Percentiles rank a stretch among this genome's conserved stretches.
Evolutionary conservation across 306 rosid species (phyloP).

Genomic region (Prunus mongolica): DNA sequence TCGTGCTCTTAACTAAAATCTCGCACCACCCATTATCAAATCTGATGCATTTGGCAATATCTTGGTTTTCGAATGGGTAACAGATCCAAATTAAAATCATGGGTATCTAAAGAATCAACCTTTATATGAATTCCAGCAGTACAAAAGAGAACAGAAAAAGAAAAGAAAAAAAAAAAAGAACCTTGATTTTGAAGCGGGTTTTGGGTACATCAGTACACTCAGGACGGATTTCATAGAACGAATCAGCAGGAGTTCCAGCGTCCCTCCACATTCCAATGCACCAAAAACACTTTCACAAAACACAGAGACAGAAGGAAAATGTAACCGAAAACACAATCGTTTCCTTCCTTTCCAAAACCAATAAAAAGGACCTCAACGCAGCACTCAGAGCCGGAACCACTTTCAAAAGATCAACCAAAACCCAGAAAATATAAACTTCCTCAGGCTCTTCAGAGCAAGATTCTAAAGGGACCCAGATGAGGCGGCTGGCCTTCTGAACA

Average conservation of each 20-base stretch:
- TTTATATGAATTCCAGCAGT: neutral
- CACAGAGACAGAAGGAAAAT: neutral
- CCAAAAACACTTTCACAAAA: conserved; percentile 16
- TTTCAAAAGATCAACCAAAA: conserved; percentile 29
- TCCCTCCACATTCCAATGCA: conserved; percentile 81
- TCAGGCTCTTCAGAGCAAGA: conserved; percentile 20
- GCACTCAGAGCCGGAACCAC: conserved; percentile 40
- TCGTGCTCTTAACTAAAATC: neutral
- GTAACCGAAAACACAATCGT: neutral
- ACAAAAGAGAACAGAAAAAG: neutral
- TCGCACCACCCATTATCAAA: conserved; percentile 18
- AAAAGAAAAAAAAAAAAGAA: neutral
- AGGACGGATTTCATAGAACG: conserved; percentile 85
- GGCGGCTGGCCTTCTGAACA: conserved; percentile 27
- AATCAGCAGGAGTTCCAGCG: conserved; percentile 81
- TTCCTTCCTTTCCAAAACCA: conserved; percentile 7
- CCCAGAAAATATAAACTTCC: conserved; percentile 28
- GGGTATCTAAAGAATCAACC: neutral
- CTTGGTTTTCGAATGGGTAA: neutral
- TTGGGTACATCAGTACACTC: conserved; percentile 95
- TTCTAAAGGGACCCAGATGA: conserved; percentile 45
- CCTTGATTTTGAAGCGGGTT: conserved; percentile 86
- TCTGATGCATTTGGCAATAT: neutral
- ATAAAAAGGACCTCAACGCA: conserved; percentile 1
- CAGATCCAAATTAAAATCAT: conserved; percentile 12